These are phyloP conservation scores for Tremellales sp. DNA, from an alignment of 1,284 basidiomycete species.

Conservation along the genomic window DNA sequence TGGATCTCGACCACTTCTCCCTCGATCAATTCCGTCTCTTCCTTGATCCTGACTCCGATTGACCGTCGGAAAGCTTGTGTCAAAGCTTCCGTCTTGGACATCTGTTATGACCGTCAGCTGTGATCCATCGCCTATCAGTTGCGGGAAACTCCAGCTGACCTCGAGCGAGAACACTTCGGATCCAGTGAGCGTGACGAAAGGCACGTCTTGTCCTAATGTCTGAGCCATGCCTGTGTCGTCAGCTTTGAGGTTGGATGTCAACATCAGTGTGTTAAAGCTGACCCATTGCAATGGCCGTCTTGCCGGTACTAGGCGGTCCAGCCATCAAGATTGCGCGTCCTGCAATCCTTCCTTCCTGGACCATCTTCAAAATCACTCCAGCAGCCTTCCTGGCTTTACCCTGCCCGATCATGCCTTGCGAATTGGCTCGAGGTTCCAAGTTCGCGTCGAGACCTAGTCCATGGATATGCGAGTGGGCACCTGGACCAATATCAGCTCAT, in stretches of 20 bases:
- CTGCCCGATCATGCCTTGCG: slow-evolving; percentile 97
- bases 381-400: slow-evolving; percentile 92
- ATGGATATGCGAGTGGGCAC: slow-evolving; percentile 95
- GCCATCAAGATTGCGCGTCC: slow-evolving; percentile 94
- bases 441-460: slow-evolving; percentile 87
- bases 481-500: slow-evolving; percentile 48
- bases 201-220: slow-evolving; percentile 85
- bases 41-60: slow-evolving; percentile 95
- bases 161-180: slow-evolving; percentile 96
- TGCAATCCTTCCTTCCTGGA: slow-evolving; percentile 90
- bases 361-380: slow-evolving; percentile 96
- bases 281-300: slow-evolving; percentile 97
- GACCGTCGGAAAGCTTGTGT: slow-evolving; percentile 93
- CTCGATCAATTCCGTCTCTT: slow-evolving; percentile 95
- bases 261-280: slow-evolving; percentile 40
- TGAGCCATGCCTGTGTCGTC: slow-evolving; percentile 85
- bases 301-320: slow-evolving; percentile 92
- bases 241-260: slow-evolving; percentile 5
- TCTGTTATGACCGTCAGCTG: slow-evolving; percentile 51
- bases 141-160: slow-evolving; percentile 24
- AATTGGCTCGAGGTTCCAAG: slow-evolving; percentile 74
- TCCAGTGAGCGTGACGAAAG: slow-evolving; percentile 94
- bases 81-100: slow-evolving; percentile 97
- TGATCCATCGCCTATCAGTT: neutral
- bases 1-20: slow-evolving; percentile 99